These are phyloP conservation scores for Schwanniomyces etchellsii DNA, from an alignment of 1,139 yeast species.

Conservation along the genomic window DNA sequence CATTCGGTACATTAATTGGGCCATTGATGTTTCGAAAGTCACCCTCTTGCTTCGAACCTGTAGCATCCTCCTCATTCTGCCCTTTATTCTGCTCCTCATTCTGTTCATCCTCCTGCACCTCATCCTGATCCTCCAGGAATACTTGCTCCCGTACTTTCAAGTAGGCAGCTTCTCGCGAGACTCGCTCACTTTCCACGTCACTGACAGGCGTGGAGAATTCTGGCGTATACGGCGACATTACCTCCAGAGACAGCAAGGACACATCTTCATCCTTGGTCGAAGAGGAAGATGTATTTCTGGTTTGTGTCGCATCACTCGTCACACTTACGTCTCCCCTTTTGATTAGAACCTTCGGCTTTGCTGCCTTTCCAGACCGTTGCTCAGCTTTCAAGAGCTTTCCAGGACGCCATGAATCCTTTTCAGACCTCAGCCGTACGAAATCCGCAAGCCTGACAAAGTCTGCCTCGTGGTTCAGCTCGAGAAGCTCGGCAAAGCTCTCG, in stretches of 20 bases:
- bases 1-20: too few relatives aligned
- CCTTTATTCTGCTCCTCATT: too few relatives aligned
- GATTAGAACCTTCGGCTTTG: too few relatives aligned
- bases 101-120: constrained; percentile 21
- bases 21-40: too few relatives aligned
- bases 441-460: constrained; percentile 3
- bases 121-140: constrained; percentile 21
- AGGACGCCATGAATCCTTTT: background rate
- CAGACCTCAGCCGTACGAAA: background rate
- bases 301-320: too few relatives aligned
- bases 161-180: constrained; percentile 35
- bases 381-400: background rate
- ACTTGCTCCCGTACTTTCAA: constrained; percentile 41
- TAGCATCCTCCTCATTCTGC: constrained; percentile 19
- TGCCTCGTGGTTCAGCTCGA: constrained; percentile 5
- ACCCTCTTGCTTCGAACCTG: constrained; percentile 7
- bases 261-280: too few relatives aligned
- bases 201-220: too few relatives aligned
- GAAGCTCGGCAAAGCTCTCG: constrained; percentile 4
- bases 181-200: constrained; percentile 19
- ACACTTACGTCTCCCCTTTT: too few relatives aligned
- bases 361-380: too few relatives aligned
- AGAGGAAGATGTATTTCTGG: too few relatives aligned
- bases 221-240: too few relatives aligned
- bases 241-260: too few relatives aligned